Conservation (phyloP, 495 filamentous ascomycete genomes). For the Penicillium robsamsonii region DNA sequence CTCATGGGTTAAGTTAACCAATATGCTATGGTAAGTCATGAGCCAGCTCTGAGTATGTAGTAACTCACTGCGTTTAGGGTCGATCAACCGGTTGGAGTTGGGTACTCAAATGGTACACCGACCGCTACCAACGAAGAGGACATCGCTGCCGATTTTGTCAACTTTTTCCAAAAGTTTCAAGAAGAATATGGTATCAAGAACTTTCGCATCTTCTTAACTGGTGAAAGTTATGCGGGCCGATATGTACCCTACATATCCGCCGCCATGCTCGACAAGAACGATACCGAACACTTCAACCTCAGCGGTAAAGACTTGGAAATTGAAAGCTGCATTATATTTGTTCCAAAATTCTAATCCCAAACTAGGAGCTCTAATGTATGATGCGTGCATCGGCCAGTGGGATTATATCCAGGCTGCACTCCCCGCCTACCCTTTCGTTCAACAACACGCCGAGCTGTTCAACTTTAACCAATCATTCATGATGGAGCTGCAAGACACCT, state of each 20-base stretch:
- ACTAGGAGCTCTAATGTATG: constrained; percentile 5
- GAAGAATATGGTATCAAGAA: background rate
- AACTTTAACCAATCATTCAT: constrained; percentile 8
- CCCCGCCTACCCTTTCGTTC: constrained; percentile 5
- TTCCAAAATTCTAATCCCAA: background rate
- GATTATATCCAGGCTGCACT: constrained; percentile 6
- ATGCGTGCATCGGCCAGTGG: constrained; percentile 8
- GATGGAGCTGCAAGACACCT: background rate
- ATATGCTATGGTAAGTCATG: constrained; percentile 6
- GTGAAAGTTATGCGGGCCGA: constrained; percentile 6
- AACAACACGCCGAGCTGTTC: constrained; percentile 4
- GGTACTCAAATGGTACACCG: constrained; percentile 2
- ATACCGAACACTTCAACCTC: constrained; percentile 5
- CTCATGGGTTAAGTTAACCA: constrained; percentile 10
- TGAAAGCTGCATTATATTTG: background rate
- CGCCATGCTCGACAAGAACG: constrained; percentile 8
- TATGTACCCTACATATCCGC: constrained; percentile 5
- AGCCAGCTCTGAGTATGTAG: background rate
- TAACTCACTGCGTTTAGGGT: constrained; percentile 2
- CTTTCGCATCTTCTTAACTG: constrained; percentile 6
- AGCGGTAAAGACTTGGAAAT: constrained; percentile 4
- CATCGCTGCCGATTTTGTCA: constrained; percentile 1
- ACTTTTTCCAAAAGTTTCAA: constrained; percentile 3
- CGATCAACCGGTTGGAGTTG: constrained; percentile 6
- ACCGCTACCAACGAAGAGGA: constrained; percentile 3